Percentiles rank a stretch among this genome's conserved stretches.
Evolutionary conservation across 495 filamentous ascomycete species (phyloP).

Genomic region (Terfezia boudieri): DNA sequence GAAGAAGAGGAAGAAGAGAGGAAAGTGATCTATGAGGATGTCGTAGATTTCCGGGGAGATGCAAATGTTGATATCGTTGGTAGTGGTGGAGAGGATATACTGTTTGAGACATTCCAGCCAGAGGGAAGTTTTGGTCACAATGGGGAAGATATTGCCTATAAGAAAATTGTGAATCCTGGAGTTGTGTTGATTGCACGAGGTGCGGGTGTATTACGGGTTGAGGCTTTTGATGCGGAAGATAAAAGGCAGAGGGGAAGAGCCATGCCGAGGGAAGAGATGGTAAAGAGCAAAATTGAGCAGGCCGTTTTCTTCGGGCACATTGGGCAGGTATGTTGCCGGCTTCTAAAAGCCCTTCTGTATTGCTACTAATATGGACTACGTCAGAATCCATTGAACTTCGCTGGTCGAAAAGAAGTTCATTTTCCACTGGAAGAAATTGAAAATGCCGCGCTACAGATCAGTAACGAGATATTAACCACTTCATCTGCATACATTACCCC

Average conservation of each 20-base stretch:
- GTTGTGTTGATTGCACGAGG: constrained; percentile 54
- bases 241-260: constrained; percentile 1
- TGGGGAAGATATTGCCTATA: background rate
- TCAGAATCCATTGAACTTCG: constrained; percentile 61
- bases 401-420: constrained; percentile 33
- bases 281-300: constrained; percentile 77
- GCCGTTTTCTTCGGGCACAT: constrained; percentile 77
- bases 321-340: constrained; percentile 19
- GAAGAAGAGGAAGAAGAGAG: background rate
- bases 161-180: constrained; percentile 36
- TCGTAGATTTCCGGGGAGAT: constrained; percentile 55
- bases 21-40: constrained; percentile 48
- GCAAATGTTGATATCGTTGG: constrained; percentile 36
- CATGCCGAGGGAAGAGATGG: constrained; percentile 30
- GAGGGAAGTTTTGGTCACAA: constrained; percentile 22
- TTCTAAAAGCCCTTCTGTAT: background rate
- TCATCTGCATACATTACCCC: constrained; percentile 46
- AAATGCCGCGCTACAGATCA: constrained; percentile 53
- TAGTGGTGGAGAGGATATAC: constrained; percentile 32
- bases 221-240: constrained; percentile 30
- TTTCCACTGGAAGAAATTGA: constrained; percentile 52
- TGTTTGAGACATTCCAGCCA: constrained; percentile 22
- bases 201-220: constrained; percentile 58
- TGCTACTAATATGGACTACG: background rate
- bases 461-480: constrained; percentile 59